Conservation (phyloP, 1,284 basidiomycete species). For the Cryptococcus hybrid region DNA sequence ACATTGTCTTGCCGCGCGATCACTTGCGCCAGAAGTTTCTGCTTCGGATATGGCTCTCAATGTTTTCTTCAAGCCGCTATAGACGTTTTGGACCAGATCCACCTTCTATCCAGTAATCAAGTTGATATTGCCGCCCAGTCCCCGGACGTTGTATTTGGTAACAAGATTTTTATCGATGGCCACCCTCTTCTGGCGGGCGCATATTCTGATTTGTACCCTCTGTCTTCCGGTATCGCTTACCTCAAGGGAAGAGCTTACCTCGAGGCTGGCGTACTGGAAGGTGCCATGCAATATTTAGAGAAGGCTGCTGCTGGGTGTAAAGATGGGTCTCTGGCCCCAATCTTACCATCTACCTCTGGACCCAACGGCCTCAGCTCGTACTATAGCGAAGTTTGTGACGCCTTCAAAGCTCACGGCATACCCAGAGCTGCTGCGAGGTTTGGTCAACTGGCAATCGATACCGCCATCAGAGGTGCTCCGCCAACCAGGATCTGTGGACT, state of each 20-base stretch:
- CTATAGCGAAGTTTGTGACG: constrained; percentile 69
- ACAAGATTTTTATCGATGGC: constrained; percentile 64
- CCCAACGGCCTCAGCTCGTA: constrained; percentile 67
- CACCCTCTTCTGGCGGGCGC: constrained; percentile 64
- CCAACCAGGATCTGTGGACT: constrained; percentile 69
- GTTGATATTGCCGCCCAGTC: constrained; percentile 29
- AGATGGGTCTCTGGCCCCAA: constrained; percentile 53
- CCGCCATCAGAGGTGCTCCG: constrained; percentile 35
- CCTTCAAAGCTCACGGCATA: constrained; percentile 64
- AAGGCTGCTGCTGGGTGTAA: constrained; percentile 68
- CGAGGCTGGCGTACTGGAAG: constrained; percentile 67
- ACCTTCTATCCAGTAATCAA: constrained; percentile 11
- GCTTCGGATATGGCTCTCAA: constrained; percentile 62
- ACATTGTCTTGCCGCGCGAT: constrained; percentile 61
- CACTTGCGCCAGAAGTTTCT: constrained; percentile 8
- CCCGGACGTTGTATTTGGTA: constrained; percentile 66
- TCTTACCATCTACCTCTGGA: constrained; percentile 61
- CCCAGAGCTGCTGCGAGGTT: constrained; percentile 68
- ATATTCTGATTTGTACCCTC: constrained; percentile 70
- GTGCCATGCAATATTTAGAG: constrained; percentile 68
- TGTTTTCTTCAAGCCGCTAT: constrained; percentile 61
- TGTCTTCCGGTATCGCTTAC: constrained; percentile 71
- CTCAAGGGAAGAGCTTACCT: constrained; percentile 68
- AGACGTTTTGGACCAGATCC: constrained; percentile 22
- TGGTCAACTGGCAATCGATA: constrained; percentile 68